Percentiles rank a stretch among this genome's conserved stretches.
Evolutionary conservation across 2,329 filamentous ascomycete genomes (phyloP).

Genomic region (Colletotrichum sp.): DNA sequence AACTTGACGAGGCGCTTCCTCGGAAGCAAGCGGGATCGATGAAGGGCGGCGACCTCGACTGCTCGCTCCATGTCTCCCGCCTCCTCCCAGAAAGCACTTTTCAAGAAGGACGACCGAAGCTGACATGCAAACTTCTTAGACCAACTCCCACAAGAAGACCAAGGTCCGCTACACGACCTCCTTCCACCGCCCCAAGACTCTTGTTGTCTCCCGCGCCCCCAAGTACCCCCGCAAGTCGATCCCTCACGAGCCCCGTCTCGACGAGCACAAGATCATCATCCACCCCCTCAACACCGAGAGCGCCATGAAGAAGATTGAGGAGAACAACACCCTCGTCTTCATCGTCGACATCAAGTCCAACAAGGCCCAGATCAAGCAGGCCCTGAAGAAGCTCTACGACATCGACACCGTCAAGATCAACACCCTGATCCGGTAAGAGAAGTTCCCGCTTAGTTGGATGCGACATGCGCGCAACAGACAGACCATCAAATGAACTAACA

Average conservation of each 20-base stretch:
- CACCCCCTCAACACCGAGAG: constrained; percentile 99
- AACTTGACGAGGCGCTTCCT: constrained; percentile 3
- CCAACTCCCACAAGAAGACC: constrained; percentile 78
- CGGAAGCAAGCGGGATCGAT: not conserved
- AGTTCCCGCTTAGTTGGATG: not conserved
- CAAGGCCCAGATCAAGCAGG: constrained; percentile 99
- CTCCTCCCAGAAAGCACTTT: not conserved
- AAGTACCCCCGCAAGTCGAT: constrained; percentile 98
- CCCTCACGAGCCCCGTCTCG: constrained; percentile 86
- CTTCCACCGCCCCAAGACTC: constrained; percentile 98
- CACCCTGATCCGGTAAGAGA: constrained; percentile 89
- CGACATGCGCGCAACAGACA: not conserved
- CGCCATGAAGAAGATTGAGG: constrained; percentile 99
- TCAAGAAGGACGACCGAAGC: not conserved
- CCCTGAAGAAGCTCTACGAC: constrained; percentile 99
- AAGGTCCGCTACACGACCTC: constrained; percentile 92
- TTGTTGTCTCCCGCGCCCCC: constrained; percentile 85
- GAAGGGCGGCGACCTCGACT: not conserved
- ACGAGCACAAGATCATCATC: constrained; percentile 97
- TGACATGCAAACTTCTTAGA: constrained; percentile 35
- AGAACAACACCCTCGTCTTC: constrained; percentile 99
- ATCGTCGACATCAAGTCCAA: constrained; percentile 97
- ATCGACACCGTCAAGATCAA: constrained; percentile 99
- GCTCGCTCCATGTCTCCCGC: not conserved
- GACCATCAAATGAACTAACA: constrained; percentile 22